Evolutionary conservation across 176 grass and related monocot genomes (phyloP).

Genomic region (Pontederia paniculata): DNA sequence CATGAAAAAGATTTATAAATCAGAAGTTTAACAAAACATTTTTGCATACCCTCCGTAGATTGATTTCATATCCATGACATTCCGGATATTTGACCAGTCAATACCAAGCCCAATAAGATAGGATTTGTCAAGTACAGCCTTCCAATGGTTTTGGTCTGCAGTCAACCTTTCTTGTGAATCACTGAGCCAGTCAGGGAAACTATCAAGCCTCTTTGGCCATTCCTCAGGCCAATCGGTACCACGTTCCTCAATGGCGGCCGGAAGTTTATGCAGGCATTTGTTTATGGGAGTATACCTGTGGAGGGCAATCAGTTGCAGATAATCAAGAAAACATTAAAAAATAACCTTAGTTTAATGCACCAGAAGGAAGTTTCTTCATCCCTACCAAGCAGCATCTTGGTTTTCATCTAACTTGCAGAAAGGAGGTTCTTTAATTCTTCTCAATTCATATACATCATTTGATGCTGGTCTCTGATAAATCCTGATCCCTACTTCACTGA

Average conservation of each 20-base stretch:
- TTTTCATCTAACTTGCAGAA: conserved; percentile 87
- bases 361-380: conserved; percentile 8
- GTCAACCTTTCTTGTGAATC: conserved; percentile 47
- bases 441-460: conserved; percentile 74
- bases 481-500: conserved; percentile 66
- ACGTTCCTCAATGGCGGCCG: conserved; percentile 74
- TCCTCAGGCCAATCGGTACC: conserved; percentile 91
- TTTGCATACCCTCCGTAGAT: conserved; percentile 68
- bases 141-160: conserved; percentile 69
- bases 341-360: conserved; percentile 3
- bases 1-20: conserved; percentile 7
- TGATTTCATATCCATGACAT: conserved; percentile 88
- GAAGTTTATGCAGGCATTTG: conserved; percentile 76
- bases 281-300: conserved; percentile 68
- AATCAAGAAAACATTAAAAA: conserved; percentile 7
- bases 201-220: conserved; percentile 83
- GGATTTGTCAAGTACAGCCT: conserved; percentile 70
- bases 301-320: conserved; percentile 1
- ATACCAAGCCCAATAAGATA: conserved; percentile 83
- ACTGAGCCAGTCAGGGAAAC: conserved; percentile 72
- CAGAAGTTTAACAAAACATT: neutral
- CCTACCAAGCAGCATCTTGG: conserved; percentile 64
- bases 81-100: conserved; percentile 80
- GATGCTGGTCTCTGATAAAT: conserved; percentile 91
- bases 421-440: conserved; percentile 65